Evolutionary conservation across 257 asterid species (phyloP).

Genomic region (Paulownia fortunei): DNA sequence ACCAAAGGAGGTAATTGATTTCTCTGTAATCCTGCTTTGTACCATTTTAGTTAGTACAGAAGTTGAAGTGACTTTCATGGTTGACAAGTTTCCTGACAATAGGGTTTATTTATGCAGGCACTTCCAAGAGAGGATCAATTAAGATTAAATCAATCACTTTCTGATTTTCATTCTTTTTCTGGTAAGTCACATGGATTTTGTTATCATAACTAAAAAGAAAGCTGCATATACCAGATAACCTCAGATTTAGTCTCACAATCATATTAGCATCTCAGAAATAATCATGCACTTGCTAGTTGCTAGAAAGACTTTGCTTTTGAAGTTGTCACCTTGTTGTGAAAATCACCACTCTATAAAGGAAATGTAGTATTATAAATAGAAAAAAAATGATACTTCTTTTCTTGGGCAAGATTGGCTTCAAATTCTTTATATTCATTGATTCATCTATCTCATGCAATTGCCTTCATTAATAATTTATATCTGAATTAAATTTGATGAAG

Average conservation of each 20-base stretch:
- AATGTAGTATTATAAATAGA: neutral
- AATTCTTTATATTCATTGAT: neutral
- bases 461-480: neutral
- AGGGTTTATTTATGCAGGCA: constrained; percentile 51
- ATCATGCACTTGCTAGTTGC: neutral
- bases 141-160: constrained; percentile 63
- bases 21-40: constrained; percentile 4
- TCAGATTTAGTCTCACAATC: constrained; percentile 9
- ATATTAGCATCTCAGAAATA: constrained; percentile 18
- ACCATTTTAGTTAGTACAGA: constrained; percentile 9
- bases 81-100: constrained; percentile 23
- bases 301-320: constrained; percentile 6
- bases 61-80: constrained; percentile 18
- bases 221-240: constrained; percentile 6
- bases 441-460: constrained; percentile 27
- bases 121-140: constrained; percentile 71
- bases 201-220: constrained; percentile 1
- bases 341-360: neutral
- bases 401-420: neutral
- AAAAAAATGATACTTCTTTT: neutral
- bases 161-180: constrained; percentile 60
- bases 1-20: constrained; percentile 69
- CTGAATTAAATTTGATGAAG: neutral
- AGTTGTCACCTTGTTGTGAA: constrained; percentile 8
- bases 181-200: constrained; percentile 47